Evolutionary conservation across 2,329 filamentous ascomycete genomes (phyloP).

Genomic region (Botrytis hyacinthi): DNA sequence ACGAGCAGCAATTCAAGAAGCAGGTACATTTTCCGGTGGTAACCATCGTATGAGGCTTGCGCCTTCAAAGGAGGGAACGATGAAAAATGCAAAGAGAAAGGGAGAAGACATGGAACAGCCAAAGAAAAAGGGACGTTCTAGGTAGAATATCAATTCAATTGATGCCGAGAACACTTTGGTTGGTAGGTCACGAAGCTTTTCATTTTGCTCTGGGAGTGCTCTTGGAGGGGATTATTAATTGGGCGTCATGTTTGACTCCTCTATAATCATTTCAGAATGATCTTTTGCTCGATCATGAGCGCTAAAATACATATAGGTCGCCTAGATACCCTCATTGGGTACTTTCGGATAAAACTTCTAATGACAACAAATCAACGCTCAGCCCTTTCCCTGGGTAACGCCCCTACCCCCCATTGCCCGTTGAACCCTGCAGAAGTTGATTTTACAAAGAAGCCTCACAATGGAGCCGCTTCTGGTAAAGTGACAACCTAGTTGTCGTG

Average conservation of each 20-base stretch:
- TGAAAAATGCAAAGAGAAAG: slow-evolving; percentile 28
- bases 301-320: slow-evolving; percentile 37
- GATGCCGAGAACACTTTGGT: slow-evolving; percentile 2
- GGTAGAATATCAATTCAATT: slow-evolving; percentile 14
- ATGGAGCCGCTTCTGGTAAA: slow-evolving; percentile 18
- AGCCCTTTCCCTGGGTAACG: slow-evolving; percentile 36
- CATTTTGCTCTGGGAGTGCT: slow-evolving; percentile 15
- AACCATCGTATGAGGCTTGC: slow-evolving; percentile 39
- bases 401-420: slow-evolving; percentile 29
- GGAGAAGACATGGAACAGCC: slow-evolving; percentile 23
- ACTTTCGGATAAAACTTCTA: slow-evolving; percentile 28
- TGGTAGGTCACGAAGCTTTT: slow-evolving; percentile 25
- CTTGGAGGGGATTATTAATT: slow-evolving; percentile 16
- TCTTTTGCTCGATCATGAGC: slow-evolving; percentile 25
- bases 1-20: slow-evolving; percentile 45
- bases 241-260: slow-evolving; percentile 7
- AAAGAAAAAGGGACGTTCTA: slow-evolving; percentile 30
- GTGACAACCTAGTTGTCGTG: slow-evolving; percentile 22
- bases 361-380: slow-evolving; percentile 31
- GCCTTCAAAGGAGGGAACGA: neutral
- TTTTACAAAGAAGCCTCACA: slow-evolving; percentile 31
- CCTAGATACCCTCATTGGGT: slow-evolving; percentile 22
- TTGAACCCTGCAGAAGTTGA: slow-evolving; percentile 31
- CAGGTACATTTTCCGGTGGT: slow-evolving; percentile 34
- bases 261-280: slow-evolving; percentile 27